These are phyloP conservation scores for Chimonanthus salicifolius DNA, from an alignment of 164 flowering plant species.

Conservation along the genomic window DNA sequence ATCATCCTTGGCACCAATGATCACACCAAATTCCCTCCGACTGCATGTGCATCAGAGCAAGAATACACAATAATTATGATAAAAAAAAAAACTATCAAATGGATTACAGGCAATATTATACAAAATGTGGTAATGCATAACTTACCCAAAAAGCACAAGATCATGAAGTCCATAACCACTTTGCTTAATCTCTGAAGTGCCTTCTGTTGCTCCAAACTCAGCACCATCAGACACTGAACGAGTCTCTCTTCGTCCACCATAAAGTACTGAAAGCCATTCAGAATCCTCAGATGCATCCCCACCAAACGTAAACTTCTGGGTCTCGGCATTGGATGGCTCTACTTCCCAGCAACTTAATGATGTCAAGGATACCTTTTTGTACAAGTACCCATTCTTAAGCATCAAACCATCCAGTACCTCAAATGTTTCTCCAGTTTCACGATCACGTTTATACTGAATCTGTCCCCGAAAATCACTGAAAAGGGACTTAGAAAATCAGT, in stretches of 20 bases:
- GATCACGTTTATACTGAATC: slow-evolving; percentile 63
- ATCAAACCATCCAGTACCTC: slow-evolving; percentile 72
- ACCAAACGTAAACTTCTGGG: slow-evolving; percentile 52
- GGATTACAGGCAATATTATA: background rate
- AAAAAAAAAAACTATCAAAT: background rate
- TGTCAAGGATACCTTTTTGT: slow-evolving; percentile 73
- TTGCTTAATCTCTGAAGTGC: slow-evolving; percentile 13
- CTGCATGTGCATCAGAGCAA: slow-evolving; percentile 33
- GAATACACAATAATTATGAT: background rate
- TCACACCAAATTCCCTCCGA: slow-evolving; percentile 71
- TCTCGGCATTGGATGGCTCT: slow-evolving; percentile 67
- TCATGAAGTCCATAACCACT: slow-evolving; percentile 52
- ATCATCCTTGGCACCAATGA: slow-evolving; percentile 57
- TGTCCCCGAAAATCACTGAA: slow-evolving; percentile 73
- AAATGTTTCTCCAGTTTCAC: slow-evolving; percentile 53
- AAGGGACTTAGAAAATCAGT: background rate
- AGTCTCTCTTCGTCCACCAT: slow-evolving; percentile 50
- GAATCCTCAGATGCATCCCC: slow-evolving; percentile 40
- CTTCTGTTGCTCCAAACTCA: slow-evolving; percentile 8
- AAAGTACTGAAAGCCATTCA: slow-evolving; percentile 78
- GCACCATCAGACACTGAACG: slow-evolving; percentile 18
- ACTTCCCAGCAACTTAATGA: slow-evolving; percentile 59
- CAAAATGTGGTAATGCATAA: background rate
- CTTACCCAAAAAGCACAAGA: slow-evolving; percentile 80
- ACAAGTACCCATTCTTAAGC: slow-evolving; percentile 89